Percentiles rank a stretch among this genome's conserved stretches.
These are phyloP conservation scores for Peniophora sp. DNA, from an alignment of 1,284 basidiomycete species.

Conservation along the genomic window DNA sequence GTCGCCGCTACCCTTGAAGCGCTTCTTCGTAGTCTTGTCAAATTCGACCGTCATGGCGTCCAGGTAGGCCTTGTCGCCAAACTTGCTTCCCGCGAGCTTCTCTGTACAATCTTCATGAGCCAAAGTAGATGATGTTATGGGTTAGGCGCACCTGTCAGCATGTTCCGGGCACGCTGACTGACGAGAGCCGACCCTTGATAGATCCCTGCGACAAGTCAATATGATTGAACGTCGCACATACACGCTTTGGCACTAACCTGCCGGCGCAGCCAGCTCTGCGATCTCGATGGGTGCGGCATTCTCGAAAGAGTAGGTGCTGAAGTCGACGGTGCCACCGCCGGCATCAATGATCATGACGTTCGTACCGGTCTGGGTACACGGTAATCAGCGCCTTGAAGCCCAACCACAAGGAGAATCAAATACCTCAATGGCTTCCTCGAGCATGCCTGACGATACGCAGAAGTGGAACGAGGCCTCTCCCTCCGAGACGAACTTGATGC, in stretches of 20 bases:
- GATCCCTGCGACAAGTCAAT: slow-evolving; percentile 4
- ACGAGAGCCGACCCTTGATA: neutral
- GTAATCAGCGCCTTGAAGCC: neutral
- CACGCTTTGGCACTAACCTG: slow-evolving; percentile 7
- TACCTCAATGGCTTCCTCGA: slow-evolving; percentile 19
- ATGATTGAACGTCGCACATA: slow-evolving; percentile 17
- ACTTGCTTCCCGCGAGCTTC: slow-evolving; percentile 21
- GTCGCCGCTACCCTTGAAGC: slow-evolving; percentile 34
- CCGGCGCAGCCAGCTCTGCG: slow-evolving; percentile 7
- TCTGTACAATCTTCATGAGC: slow-evolving; percentile 18
- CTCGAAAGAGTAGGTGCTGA: slow-evolving; percentile 8
- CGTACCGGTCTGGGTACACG: slow-evolving; percentile 1
- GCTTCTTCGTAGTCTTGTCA: slow-evolving; percentile 42
- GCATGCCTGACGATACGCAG: slow-evolving; percentile 27
- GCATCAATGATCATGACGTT: slow-evolving; percentile 11
- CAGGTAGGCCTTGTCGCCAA: slow-evolving; percentile 27
- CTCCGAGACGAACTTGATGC: slow-evolving; percentile 33
- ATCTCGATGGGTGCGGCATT: slow-evolving; percentile 4
- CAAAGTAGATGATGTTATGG: slow-evolving; percentile 15
- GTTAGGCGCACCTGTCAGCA: slow-evolving; percentile 21
- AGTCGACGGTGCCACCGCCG: slow-evolving; percentile 12
- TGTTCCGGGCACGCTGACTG: slow-evolving; percentile 1
- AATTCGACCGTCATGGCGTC: slow-evolving; percentile 37
- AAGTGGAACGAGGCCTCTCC: slow-evolving; percentile 37
- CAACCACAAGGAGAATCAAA: neutral